Evolutionary conservation across 2,329 filamentous ascomycete species (phyloP), one percentile per base, ranked within the genome.

Genomic region (Colletotrichum ledebouriae): DNA sequence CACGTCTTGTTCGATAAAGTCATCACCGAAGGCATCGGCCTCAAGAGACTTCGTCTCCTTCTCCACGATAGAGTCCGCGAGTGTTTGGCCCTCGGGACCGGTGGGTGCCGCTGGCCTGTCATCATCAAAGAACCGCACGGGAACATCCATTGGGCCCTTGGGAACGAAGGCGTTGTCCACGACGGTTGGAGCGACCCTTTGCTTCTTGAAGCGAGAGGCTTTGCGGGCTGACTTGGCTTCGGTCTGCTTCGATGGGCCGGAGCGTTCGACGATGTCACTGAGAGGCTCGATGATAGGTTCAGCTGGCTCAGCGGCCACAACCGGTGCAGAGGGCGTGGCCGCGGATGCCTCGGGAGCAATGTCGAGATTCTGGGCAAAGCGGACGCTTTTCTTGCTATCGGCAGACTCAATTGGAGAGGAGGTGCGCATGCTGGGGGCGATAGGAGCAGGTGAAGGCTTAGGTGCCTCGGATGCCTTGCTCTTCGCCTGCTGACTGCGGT

Each of bases 291-390:
- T 76, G 33, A 80, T 63, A 4, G 79, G 73, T 37, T 77, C 75
- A 29, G 75, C 71, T 7, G 76, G 34, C 33, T 62, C 41, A 25
- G 59, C 64, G 62, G 65, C 41, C 15, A 64, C 25, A 44, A 17
- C 52, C 11, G 52, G 13, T 34, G 37, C 15, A 1, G 52, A 22
- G 25, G 20, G 15, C 6, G 41, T 12, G 9, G 60, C 11, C 12
- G 37, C 13, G 6, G 25, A 20, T 29, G 22, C 70, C 75, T 78
- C 80, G 3, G 77, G 77, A 55, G 92, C 90, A 70, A 97, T 89
- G 73, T 96, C 92, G 39, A 97, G 81, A 6, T 85, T 84, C 39
- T 90, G 82, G 2, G 94, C 90, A 78, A 97, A 97, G n/a, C 91
- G 88, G 29, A 97, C 94, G 15, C 87, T 90, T 80, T 96, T 97